Evolutionary conservation across 257 asterid genomes (phyloP), one percentile per base, ranked within the genome.

Genomic region (Nicotiana sylvestris): DNA sequence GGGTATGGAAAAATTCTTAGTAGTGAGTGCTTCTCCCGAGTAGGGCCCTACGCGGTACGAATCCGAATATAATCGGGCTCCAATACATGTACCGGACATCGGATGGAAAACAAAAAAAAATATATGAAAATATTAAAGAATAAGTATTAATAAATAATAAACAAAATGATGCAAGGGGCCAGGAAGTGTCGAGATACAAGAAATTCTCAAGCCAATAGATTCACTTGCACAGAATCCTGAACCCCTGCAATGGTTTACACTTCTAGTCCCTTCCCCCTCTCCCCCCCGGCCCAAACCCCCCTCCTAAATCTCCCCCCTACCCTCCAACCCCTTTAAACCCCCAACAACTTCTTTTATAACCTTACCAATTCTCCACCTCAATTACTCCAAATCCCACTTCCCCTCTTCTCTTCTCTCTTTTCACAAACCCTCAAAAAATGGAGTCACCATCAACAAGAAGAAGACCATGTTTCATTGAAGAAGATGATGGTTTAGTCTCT

Each of bases 161-260:
- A 43, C 51, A 3, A 43, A 43, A 43, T 43, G 8, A 43, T 43
- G 51, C 51, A 43, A 8, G 11, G 11, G 51, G 51, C 49, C 46
- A 53, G 57, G 16, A 11, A 3, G 57, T 13, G 57, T 12, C 17
- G 1, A 53, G 57, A 56, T 58, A 58, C 64, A 58, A 58, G 30
- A 74, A 74, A 27, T 51, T 49, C 9, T 13, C 8, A 13, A 4
- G 62, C 80, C 80, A 74, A 74, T 74, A 49, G 80, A 74, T 85
- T 85, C 88, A 83, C 82, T 79, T 58, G 83, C 87, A 83, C 87
- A 80, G 88, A 87, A 85, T 61, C 82, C 74, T 37, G 60, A 61
- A 79, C n/a, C 74, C 80, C 62, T 74, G 62, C 43, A 49, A 62
- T 49, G 39, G 62, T 49, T 49, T 74, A 25, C 80, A 74, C 62